Base-by-base conservation (phyloP, 1,284 basidiomycete genomes). In the Apiotrichum gracile region DNA sequence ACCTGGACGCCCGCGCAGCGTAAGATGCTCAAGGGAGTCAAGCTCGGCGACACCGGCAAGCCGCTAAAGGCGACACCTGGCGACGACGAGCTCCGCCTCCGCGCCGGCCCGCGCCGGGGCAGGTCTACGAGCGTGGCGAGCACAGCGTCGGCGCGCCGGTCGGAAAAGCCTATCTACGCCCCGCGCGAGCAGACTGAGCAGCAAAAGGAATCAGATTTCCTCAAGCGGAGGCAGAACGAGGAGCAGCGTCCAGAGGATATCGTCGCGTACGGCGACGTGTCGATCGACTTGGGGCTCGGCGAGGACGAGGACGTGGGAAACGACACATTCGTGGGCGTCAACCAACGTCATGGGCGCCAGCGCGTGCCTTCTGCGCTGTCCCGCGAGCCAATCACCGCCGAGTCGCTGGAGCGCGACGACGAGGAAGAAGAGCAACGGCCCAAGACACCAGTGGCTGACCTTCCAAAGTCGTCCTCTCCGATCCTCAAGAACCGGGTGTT, bases 311-410 rank as follows among this genome's bases (percentile, higher is more conserved):
- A 38, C 8, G 54, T 25, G 2, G 54, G 45, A 12, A 56, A 56
- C 42, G 54, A 56, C 42, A 56, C 54, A 6, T 56, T 56, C 25
- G 50, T 51, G 21, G 40, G 41, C 17, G 21, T 51, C 27, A 7
- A 12, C 19, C 22, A 33, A 34, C 24, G 21, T 27, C 3, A n/a
- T n/a, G n/a, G n/a, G n/a, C n/a, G n/a, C n/a, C n/a, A n/a, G n/a
- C 43, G 33, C 8, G 17, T 26, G 10, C 46, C 46, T 5, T 47
- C 46, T 7, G 46, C 38, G 5, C 39, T 41, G 8, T 41, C 44
- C n/a, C 4, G 38, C 7, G 8, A 44, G 22, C 27, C 37, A 10
- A 47, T 52, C 41, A 29, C 41, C n/a, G 41, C 46, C 3, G 29
- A 22, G 1, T 5, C 9, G 12, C 8, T n/a, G 5, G 29, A 33